Evolutionary conservation across 345 rosid genomes (phyloP).

Genomic region (Brassica incana): DNA sequence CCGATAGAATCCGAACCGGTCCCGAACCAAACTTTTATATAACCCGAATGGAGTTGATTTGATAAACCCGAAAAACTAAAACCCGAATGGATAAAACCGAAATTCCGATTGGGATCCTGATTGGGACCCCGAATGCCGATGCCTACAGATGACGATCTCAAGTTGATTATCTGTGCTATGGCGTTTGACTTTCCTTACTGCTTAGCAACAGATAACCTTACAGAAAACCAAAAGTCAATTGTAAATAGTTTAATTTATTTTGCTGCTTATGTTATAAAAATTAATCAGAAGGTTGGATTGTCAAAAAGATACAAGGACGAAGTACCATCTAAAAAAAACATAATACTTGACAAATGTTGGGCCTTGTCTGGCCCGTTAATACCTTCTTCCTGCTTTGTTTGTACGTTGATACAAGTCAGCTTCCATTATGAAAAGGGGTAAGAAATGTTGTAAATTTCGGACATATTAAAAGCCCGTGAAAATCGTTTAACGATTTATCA

Average conservation of each 20-base stretch:
- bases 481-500: background rate
- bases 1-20: too few species aligned
- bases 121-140: too few species aligned
- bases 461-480: background rate
- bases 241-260: background rate
- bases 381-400: background rate
- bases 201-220: background rate
- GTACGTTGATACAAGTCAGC: background rate
- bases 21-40: too few species aligned
- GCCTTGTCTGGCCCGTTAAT: background rate
- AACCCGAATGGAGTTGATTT: too few species aligned
- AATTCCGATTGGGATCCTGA: too few species aligned
- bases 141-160: constrained; percentile 20
- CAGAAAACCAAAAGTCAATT: background rate
- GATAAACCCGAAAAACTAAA: too few species aligned
- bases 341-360: background rate
- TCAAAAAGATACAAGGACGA: background rate
- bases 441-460: background rate
- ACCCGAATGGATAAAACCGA: too few species aligned
- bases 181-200: background rate
- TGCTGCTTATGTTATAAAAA: background rate
- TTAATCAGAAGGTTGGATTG: background rate
- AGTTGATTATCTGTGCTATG: background rate
- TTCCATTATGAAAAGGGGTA: background rate
- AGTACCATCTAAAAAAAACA: background rate